Conservation (phyloP, 2,329 filamentous ascomycete genomes). For the Aspergillus sp. region DNA sequence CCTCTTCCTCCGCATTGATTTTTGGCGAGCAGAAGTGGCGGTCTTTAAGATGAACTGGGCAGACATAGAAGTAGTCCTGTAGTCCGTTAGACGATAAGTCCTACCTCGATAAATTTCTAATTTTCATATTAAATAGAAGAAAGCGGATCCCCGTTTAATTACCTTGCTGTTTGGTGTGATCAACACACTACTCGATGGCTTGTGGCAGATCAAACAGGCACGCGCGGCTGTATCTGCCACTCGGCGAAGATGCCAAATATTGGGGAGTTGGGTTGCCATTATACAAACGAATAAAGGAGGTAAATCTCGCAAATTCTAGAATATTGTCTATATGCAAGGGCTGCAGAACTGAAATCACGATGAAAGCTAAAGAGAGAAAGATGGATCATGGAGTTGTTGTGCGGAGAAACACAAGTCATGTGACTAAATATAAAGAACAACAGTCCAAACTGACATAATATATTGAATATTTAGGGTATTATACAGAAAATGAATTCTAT, state of each 20-base stretch:
- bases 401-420: slow-evolving; percentile 16
- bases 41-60: slow-evolving; percentile 79
- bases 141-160: background rate
- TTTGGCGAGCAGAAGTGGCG: slow-evolving; percentile 70
- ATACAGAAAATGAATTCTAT: background rate
- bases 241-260: slow-evolving; percentile 80
- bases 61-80: slow-evolving; percentile 90
- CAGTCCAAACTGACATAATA: background rate
- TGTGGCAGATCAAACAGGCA: slow-evolving; percentile 88
- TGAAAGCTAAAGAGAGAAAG: background rate
- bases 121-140: background rate
- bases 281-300: background rate
- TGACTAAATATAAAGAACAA: background rate
- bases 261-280: slow-evolving; percentile 53
- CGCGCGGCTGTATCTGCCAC: slow-evolving; percentile 83
- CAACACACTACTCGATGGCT: slow-evolving; percentile 80
- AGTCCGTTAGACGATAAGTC: background rate
- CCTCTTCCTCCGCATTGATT: slow-evolving; percentile 44
- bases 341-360: background rate
- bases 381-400: slow-evolving; percentile 2
- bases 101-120: background rate
- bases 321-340: background rate
- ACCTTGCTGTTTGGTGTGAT: slow-evolving; percentile 90
- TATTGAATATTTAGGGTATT: background rate
- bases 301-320: background rate